Evolutionary conservation across 306 rosid species (phyloP).

Genomic region (Malus fusca): DNA sequence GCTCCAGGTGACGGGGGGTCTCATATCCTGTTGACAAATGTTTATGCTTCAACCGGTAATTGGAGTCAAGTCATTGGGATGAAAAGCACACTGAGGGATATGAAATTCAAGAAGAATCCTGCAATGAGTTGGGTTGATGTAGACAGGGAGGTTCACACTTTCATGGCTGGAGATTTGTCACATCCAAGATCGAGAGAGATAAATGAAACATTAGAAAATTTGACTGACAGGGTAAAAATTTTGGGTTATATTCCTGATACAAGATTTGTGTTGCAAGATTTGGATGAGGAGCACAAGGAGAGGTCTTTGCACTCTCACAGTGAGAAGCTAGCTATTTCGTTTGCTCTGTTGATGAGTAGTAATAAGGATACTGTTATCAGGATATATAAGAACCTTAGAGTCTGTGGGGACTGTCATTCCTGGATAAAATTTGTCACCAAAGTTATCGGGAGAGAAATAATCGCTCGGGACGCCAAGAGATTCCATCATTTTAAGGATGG

Average conservation of each 20-base stretch:
- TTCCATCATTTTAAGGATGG: conserved; percentile 60
- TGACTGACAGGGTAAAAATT: conserved; percentile 34
- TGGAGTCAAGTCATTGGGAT: conserved; percentile 60
- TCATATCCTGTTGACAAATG: conserved; percentile 49
- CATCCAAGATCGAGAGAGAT: conserved; percentile 44
- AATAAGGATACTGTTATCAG: conserved; percentile 34
- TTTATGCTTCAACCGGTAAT: conserved; percentile 62
- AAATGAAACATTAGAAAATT: conserved; percentile 27
- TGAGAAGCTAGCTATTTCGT: conserved; percentile 62
- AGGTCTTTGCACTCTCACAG: conserved; percentile 52
- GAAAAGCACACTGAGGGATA: conserved; percentile 49
- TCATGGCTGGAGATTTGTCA: conserved; percentile 70
- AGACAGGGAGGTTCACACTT: conserved; percentile 52
- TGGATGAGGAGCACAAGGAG: conserved; percentile 45
- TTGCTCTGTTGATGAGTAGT: conserved; percentile 49
- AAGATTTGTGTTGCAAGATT: conserved; percentile 50
- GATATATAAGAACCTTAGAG: conserved; percentile 65
- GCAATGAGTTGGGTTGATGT: conserved; percentile 67
- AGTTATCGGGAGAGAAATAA: conserved; percentile 45
- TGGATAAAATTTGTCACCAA: conserved; percentile 51
- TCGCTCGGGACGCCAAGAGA: conserved; percentile 56
- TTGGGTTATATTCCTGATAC: conserved; percentile 58
- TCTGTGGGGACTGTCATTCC: conserved; percentile 61
- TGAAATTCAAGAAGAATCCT: conserved; percentile 50
- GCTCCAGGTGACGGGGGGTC: conserved; percentile 54